Conservation (phyloP, 257 asterid species). For the Voacanga thouarsii region DNA sequence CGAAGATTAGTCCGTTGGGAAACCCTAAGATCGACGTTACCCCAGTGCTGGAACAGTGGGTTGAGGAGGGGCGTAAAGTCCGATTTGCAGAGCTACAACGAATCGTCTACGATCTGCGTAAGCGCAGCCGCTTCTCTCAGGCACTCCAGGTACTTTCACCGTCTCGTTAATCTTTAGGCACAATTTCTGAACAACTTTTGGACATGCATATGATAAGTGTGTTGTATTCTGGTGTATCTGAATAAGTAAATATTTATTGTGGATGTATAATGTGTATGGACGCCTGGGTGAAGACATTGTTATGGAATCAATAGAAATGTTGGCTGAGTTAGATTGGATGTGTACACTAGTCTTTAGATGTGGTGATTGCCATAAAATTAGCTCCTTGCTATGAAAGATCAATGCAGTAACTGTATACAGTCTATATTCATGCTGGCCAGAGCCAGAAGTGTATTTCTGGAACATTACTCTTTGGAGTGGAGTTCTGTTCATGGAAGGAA, state of each 20-base stretch:
- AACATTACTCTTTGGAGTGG: neutral
- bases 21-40: conserved; percentile 51
- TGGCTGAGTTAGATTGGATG: neutral
- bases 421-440: neutral
- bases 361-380: neutral
- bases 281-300: neutral
- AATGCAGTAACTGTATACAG: neutral
- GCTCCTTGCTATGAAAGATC: neutral
- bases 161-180: neutral
- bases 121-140: conserved; percentile 68
- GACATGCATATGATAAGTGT: neutral
- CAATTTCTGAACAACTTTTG: too few relatives aligned
- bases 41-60: conserved; percentile 73
- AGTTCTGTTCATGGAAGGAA: neutral
- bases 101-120: conserved; percentile 70
- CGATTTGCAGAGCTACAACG: conserved; percentile 81
- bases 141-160: conserved; percentile 62
- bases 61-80: conserved; percentile 40
- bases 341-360: neutral
- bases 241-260: neutral
- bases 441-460: neutral
- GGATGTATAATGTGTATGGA: neutral
- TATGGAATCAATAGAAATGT: too few relatives aligned
- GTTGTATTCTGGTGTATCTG: neutral
- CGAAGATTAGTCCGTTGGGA: conserved; percentile 79